phyloP scores from a whole-genome alignment of 768 basidiomycete species.

The Boletellus sp. region DNA sequence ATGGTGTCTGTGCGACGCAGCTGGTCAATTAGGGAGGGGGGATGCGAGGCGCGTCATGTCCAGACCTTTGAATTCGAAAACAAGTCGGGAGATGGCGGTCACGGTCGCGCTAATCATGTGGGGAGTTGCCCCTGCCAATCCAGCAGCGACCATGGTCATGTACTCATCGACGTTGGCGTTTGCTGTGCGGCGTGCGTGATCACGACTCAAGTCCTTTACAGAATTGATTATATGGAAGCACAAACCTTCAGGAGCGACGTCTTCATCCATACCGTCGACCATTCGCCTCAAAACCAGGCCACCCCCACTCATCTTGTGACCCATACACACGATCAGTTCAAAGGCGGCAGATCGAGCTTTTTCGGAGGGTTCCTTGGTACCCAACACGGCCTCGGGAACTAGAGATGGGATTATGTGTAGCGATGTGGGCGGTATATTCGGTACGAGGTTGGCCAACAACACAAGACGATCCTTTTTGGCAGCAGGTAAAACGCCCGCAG shows the following conservation, averaged over 20 bases:
- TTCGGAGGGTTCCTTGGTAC: constrained; percentile 96
- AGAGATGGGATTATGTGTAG: constrained; percentile 84
- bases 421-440: constrained; percentile 60
- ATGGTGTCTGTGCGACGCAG: constrained; percentile 51
- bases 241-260: constrained; percentile 43
- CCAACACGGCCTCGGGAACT: constrained; percentile 91
- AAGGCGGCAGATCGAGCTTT: constrained; percentile 88
- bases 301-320: constrained; percentile 83
- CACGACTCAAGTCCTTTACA: constrained; percentile 1
- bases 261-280: constrained; percentile 83
- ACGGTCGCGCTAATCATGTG: constrained; percentile 99
- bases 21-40: neutral
- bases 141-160: constrained; percentile 95
- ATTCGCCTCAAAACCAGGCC: constrained; percentile 75
- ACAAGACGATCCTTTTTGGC: constrained; percentile 93
- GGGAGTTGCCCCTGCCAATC: constrained; percentile 86
- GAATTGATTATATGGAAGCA: neutral
- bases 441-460: constrained; percentile 67
- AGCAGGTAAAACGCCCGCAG: constrained; percentile 66
- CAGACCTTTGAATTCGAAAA: constrained; percentile 94
- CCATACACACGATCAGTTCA: constrained; percentile 88
- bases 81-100: constrained; percentile 86
- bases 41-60: neutral
- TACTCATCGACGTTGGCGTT: constrained; percentile 84
- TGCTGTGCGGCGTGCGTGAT: constrained; percentile 36